Conservation (phyloP, 2,329 filamentous ascomycete species). For the Rhynchosporium secalis region DNA sequence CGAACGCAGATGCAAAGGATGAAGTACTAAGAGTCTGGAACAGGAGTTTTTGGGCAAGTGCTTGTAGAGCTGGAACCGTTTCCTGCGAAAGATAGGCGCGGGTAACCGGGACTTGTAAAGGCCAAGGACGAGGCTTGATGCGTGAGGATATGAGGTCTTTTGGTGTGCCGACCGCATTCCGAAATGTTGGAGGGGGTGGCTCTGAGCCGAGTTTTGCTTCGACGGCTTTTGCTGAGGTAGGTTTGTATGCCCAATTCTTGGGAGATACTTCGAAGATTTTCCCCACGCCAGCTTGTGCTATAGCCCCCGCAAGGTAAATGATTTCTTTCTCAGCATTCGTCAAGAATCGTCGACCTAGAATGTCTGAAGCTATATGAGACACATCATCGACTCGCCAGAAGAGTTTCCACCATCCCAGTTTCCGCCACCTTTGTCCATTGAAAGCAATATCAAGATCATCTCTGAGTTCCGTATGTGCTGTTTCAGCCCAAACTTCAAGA, state of each 20-base stretch:
- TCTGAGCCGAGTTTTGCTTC: conserved; percentile 20
- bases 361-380: conserved; percentile 75
- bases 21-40: conserved; percentile 71
- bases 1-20: conserved; percentile 56
- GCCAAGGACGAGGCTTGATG: conserved; percentile 55
- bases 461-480: conserved; percentile 80
- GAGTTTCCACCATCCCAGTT: conserved; percentile 89
- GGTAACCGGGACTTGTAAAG: conserved; percentile 69
- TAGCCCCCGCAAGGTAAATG: conserved; percentile 79
- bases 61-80: conserved; percentile 70
- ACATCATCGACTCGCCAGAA: conserved; percentile 96
- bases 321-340: conserved; percentile 74
- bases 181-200: conserved; percentile 25
- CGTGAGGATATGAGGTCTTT: conserved; percentile 24
- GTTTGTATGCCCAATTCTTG: conserved; percentile 36
- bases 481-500: conserved; percentile 73
- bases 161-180: conserved; percentile 28
- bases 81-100: conserved; percentile 66
- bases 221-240: conserved; percentile 9
- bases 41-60: conserved; percentile 71
- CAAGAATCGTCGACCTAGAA: conserved; percentile 76
- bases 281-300: conserved; percentile 61
- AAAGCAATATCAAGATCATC: conserved; percentile 78
- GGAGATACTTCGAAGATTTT: conserved; percentile 13
- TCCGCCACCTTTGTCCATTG: conserved; percentile 72